Evolutionary conservation across 2,329 filamentous ascomycete species (phyloP).

Genomic region (Furcasterigmium furcatum): DNA sequence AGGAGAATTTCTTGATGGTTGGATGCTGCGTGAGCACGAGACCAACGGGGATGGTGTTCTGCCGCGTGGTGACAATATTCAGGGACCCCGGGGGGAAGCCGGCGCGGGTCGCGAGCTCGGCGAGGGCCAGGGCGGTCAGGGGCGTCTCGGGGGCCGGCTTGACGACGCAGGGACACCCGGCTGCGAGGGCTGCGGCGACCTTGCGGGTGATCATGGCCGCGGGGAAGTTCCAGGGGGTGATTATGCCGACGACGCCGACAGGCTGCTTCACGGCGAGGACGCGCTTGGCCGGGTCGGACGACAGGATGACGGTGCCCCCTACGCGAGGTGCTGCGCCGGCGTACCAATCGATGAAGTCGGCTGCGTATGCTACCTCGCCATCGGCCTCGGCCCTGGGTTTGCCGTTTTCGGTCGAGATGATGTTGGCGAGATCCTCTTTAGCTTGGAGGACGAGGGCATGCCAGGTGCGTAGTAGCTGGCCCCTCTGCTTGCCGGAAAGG

Average conservation of each 20-base stretch:
- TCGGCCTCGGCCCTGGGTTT: conserved; percentile 75
- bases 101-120: conserved; percentile 80
- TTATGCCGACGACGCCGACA: conserved; percentile 77
- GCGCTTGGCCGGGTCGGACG: conserved; percentile 67
- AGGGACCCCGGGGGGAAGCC: conserved; percentile 91
- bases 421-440: conserved; percentile 62
- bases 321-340: conserved; percentile 70
- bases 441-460: conserved; percentile 61
- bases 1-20: conserved; percentile 83
- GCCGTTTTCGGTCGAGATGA: conserved; percentile 88
- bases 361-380: conserved; percentile 68
- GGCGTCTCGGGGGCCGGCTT: conserved; percentile 93
- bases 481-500: conserved; percentile 55
- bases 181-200: conserved; percentile 75
- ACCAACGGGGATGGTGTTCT: conserved; percentile 80
- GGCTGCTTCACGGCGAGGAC: conserved; percentile 80
- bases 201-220: conserved; percentile 63
- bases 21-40: conserved; percentile 72
- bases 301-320: conserved; percentile 72
- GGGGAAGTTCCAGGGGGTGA: conserved; percentile 87
- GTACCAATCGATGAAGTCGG: conserved; percentile 78
- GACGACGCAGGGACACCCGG: conserved; percentile 90
- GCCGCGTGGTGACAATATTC: conserved; percentile 77
- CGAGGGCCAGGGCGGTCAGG: conserved; percentile 82
- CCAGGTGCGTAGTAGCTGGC: conserved; percentile 57